These are phyloP conservation scores for Rauvolfia tetraphylla DNA, from an alignment of 257 asterid genomes.

Conservation along the genomic window DNA sequence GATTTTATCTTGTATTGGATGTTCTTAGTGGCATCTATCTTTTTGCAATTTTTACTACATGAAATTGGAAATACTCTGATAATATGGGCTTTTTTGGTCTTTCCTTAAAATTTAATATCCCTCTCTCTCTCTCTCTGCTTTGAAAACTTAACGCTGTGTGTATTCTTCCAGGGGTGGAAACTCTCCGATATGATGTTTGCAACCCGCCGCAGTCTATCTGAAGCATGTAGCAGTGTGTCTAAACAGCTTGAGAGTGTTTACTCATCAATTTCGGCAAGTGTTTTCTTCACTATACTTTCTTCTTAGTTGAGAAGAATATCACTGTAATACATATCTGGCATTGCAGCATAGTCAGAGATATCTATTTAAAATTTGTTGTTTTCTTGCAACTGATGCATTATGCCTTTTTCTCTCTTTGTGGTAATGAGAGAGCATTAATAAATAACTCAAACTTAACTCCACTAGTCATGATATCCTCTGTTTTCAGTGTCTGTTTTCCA, in stretches of 20 bases:
- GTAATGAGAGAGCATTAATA: background rate
- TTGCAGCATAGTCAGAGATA: background rate
- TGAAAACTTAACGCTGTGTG: background rate
- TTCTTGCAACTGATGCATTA: background rate
- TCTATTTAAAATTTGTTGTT: background rate
- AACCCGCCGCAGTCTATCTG: conserved; percentile 80
- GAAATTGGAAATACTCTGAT: background rate
- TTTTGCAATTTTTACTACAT: background rate
- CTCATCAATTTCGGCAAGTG: conserved; percentile 63
- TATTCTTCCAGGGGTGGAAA: conserved; percentile 77
- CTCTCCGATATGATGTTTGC: conserved; percentile 91
- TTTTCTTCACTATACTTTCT: conserved; percentile 12
- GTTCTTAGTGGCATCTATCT: background rate
- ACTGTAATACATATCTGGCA: background rate
- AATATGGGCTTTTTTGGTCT: background rate
- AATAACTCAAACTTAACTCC: background rate
- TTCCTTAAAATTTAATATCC: background rate
- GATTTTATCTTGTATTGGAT: background rate
- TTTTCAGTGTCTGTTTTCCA: background rate
- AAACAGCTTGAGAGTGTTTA: conserved; percentile 77
- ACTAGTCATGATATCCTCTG: background rate
- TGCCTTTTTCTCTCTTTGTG: background rate
- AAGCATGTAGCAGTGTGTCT: conserved; percentile 73
- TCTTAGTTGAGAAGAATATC: background rate
- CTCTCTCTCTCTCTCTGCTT: background rate